These are phyloP conservation scores for Acacia concinna DNA, from an alignment of 331 rosid species.

Conservation along the genomic window DNA sequence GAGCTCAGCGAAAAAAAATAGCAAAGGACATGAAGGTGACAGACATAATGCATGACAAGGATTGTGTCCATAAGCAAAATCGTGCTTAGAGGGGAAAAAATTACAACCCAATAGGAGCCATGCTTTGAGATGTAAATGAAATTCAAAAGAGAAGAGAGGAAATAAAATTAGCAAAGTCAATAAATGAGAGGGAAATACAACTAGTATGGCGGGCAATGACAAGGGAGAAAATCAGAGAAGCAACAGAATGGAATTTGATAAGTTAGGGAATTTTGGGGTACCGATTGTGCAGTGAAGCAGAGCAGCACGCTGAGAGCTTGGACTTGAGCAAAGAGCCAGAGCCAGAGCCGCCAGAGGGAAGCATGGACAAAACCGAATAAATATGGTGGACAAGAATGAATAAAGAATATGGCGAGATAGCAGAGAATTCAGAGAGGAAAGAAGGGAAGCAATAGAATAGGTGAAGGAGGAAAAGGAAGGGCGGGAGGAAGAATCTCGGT, in stretches of 20 bases:
- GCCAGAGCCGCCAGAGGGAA: constrained; percentile 45
- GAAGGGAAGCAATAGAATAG: too few relatives aligned
- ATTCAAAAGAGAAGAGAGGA: constrained; percentile 12
- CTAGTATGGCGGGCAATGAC: neutral
- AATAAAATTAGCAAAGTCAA: constrained; percentile 19
- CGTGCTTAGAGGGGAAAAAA: neutral
- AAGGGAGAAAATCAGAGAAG: neutral
- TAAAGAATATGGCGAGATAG: constrained; percentile 9
- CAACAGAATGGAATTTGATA: constrained; percentile 17
- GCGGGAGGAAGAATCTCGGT: constrained; percentile 25
- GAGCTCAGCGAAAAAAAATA: too few relatives aligned
- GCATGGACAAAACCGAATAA: constrained; percentile 27
- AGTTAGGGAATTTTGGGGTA: constrained; percentile 27
- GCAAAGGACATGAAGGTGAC: too few relatives aligned
- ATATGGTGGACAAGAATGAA: too few relatives aligned
- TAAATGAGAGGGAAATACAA: constrained; percentile 29
- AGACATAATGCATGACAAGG: neutral
- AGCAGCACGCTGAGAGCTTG: constrained; percentile 33
- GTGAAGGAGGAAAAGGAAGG: neutral
- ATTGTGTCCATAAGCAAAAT: neutral
- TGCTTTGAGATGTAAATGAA: constrained; percentile 20
- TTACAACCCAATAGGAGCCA: neutral
- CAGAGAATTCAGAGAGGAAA: neutral
- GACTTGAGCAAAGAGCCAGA: constrained; percentile 49
- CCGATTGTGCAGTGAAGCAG: constrained; percentile 34